Conservation (phyloP, 495 filamentous ascomycete genomes). For the Neohortaea acidophila region DNA sequence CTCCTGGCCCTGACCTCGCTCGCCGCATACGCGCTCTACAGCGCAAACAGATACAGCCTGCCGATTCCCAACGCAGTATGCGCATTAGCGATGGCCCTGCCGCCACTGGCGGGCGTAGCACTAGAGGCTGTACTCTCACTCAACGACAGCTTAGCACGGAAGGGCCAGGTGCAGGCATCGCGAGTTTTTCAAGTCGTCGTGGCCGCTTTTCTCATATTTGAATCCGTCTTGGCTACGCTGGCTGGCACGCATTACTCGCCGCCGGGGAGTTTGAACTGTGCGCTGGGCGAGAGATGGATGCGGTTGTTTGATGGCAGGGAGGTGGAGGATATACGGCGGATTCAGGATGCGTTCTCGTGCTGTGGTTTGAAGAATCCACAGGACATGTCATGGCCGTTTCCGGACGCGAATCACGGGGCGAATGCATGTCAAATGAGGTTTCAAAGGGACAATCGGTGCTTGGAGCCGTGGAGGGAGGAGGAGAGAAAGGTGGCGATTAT, state of each 20-base stretch:
- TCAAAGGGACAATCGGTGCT: slow-evolving; percentile 2
- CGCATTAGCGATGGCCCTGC: slow-evolving; percentile 36
- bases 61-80: slow-evolving; percentile 35
- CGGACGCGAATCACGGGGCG: slow-evolving; percentile 11
- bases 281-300: slow-evolving; percentile 40
- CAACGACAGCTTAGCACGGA: slow-evolving; percentile 25
- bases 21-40: slow-evolving; percentile 33
- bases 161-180: slow-evolving; percentile 22
- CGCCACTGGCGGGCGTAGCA: slow-evolving; percentile 34
- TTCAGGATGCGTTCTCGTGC: slow-evolving; percentile 50
- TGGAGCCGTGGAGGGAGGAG: slow-evolving; percentile 21
- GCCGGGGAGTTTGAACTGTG: slow-evolving; percentile 32
- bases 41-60: slow-evolving; percentile 33
- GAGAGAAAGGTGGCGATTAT: slow-evolving; percentile 25
- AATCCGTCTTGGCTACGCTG: slow-evolving; percentile 40
- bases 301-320: slow-evolving; percentile 35
- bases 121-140: slow-evolving; percentile 34
- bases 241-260: slow-evolving; percentile 39
- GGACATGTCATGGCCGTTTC: slow-evolving; percentile 47
- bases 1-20: slow-evolving; percentile 21
- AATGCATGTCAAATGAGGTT: slow-evolving; percentile 19
- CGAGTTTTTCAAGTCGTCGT: slow-evolving; percentile 23
- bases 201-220: slow-evolving; percentile 33
- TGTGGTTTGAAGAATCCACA: slow-evolving; percentile 43
- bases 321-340: slow-evolving; percentile 35